phyloP scores from a whole-genome alignment of 306 rosid species.

The Crotalaria pallida region DNA sequence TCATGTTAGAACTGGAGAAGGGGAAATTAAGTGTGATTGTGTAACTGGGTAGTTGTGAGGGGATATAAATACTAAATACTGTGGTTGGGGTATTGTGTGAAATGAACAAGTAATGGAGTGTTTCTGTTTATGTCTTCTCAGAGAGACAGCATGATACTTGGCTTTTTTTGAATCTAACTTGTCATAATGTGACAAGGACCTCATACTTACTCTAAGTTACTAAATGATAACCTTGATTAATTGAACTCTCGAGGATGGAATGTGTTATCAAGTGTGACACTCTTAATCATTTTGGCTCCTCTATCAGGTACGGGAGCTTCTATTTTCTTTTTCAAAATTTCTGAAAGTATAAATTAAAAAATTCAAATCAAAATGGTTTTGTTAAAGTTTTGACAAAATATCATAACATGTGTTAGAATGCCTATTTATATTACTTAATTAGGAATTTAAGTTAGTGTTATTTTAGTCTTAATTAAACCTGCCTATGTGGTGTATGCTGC shows the following conservation, averaged over 20 bases:
- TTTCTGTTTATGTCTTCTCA: background rate
- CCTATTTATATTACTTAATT: too few relatives aligned
- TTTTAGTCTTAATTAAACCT: too few relatives aligned
- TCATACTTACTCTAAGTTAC: background rate
- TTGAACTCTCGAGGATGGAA: background rate
- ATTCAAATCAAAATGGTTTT: too few relatives aligned
- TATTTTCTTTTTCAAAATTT: background rate
- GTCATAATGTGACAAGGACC: slow-evolving; percentile 5
- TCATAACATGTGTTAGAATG: background rate
- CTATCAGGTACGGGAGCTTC: background rate
- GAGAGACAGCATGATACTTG: background rate
- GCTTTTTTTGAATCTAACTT: background rate
- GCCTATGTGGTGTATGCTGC: too few relatives aligned
- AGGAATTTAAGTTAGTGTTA: too few relatives aligned
- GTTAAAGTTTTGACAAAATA: too few relatives aligned
- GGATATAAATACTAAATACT: slow-evolving; percentile 4
- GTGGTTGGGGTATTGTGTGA: slow-evolving; percentile 1
- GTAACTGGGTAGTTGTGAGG: background rate
- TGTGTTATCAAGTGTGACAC: background rate
- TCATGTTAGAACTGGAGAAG: background rate
- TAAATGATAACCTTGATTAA: background rate
- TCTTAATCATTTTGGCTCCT: slow-evolving; percentile 19
- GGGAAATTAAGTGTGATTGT: background rate
- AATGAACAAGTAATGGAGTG: background rate
- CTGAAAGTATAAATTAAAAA: too few relatives aligned